Evolutionary conservation across 495 filamentous ascomycete species (phyloP).

Genomic region (Penicillium bovifimosum): DNA sequence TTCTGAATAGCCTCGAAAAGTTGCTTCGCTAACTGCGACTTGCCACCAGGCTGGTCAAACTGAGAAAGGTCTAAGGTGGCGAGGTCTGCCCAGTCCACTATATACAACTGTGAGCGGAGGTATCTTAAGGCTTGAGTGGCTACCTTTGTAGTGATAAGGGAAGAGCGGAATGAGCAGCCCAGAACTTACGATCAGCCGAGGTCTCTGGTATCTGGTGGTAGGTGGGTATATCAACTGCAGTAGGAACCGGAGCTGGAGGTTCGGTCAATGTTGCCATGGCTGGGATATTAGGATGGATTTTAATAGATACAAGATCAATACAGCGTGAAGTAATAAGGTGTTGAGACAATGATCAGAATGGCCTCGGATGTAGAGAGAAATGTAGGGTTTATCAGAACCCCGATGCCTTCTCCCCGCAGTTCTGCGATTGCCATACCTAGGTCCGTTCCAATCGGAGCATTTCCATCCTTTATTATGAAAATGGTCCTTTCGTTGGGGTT

Average conservation of each 20-base stretch:
- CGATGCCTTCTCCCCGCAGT: background rate
- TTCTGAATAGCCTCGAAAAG: conserved; percentile 38
- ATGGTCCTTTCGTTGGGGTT: background rate
- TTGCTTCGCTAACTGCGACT: conserved; percentile 44
- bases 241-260: conserved; percentile 10
- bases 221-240: conserved; percentile 20
- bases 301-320: background rate
- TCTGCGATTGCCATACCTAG: background rate
- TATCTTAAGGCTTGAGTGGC: too few relatives aligned
- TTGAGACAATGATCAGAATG: background rate
- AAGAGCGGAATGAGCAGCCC: background rate
- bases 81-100: conserved; percentile 47
- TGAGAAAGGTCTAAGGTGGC: conserved; percentile 46
- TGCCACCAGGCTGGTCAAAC: conserved; percentile 45
- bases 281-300: too few relatives aligned
- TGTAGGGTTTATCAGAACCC: background rate
- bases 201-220: conserved; percentile 36
- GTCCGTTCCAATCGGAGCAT: conserved; percentile 1
- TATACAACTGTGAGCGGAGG: background rate
- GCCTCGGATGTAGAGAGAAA: background rate
- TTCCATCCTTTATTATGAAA: background rate
- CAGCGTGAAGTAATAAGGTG: background rate
- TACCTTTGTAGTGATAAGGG: background rate
- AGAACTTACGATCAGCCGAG: conserved; percentile 28
- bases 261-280: background rate